Base-by-base conservation (phyloP, 371 early-diverging fungal species). In the Apophysomyces sp. region DNA sequence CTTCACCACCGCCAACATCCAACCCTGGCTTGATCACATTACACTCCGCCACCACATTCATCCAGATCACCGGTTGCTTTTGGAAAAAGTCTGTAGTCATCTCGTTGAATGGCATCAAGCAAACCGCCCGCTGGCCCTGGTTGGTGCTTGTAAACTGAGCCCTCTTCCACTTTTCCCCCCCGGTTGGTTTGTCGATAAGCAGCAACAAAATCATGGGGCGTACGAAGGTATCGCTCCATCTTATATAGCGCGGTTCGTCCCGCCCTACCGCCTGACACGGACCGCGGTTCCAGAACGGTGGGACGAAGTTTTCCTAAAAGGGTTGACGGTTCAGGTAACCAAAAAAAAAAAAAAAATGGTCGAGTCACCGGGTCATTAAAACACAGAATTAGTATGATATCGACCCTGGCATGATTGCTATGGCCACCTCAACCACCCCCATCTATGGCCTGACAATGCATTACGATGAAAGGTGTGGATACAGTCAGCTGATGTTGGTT, bases 251-350 rank as follows among this genome's bases (percentile, higher is more conserved):
- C 69, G 65, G 4, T 78, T 78, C 61, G 75, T 68, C 4, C 78
- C 78, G 28, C 78, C 78, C 13, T 78, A 78, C 39, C 59, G 68
- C 15, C 60, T 71, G 53, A 56, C 61, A 49, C 55, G 58, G n/a
- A 30, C 30, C 15, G 51, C 65, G 49, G 65, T 74, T 13, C 78
- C 78, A 36, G 78, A 78, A 36, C 66, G 78, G 26, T 78, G 78
- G 78, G 67, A 78, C 62, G 63, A 67, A 27, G 74, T 78, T 4
- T 78, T 78, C 58, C 56, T 78, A 52, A 78, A 78, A 39, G 78
- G 78, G 18, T 58, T 78, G 51, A 74, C 75, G 34, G 65, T 71
- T 54, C 69, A 77, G 59, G 77, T 77, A 62, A 63, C 57, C n/a
- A 12, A 55, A 44, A 44, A 44, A 44, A 63, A 59, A n/a, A 12